Evolutionary conservation across 2,329 filamentous ascomycete genomes (phyloP).

Genomic region (Fonsecaea nubica): DNA sequence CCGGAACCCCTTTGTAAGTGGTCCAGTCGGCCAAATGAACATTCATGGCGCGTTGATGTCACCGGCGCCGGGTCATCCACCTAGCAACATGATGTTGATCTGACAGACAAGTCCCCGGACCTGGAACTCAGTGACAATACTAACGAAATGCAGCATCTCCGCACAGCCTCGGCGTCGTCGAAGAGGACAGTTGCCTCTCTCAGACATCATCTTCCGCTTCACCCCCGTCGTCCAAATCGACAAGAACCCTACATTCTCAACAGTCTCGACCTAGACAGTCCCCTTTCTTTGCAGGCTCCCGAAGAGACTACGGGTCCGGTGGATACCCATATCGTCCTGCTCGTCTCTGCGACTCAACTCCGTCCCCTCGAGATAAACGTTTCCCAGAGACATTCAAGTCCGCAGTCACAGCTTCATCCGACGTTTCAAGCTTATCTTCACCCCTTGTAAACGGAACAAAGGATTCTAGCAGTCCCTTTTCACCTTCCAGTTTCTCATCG

Average conservation of each 20-base stretch:
- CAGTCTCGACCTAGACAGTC: slow-evolving; percentile 12
- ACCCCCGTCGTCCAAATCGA: slow-evolving; percentile 15
- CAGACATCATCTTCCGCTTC: slow-evolving; percentile 8
- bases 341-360: background rate
- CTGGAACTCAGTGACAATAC: background rate
- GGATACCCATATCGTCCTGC: slow-evolving; percentile 2
- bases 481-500: background rate
- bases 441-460: slow-evolving; percentile 7
- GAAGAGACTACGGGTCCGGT: slow-evolving; percentile 9
- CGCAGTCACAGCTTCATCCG: background rate
- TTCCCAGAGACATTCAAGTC: background rate
- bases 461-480: background rate
- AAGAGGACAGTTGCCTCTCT: background rate
- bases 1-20: slow-evolving; percentile 25
- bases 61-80: slow-evolving; percentile 1
- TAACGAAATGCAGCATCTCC: slow-evolving; percentile 21
- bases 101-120: slow-evolving; percentile 4
- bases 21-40: background rate
- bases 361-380: slow-evolving; percentile 2
- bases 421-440: slow-evolving; percentile 2
- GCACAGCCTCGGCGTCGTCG: background rate
- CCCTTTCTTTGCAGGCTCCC: slow-evolving; percentile 24
- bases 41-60: background rate
- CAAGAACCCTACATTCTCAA: background rate
- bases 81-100: slow-evolving; percentile 10